These are phyloP conservation scores for Cephalotrichum gorgonifer DNA, from an alignment of 2,329 filamentous ascomycete genomes.

Conservation along the genomic window DNA sequence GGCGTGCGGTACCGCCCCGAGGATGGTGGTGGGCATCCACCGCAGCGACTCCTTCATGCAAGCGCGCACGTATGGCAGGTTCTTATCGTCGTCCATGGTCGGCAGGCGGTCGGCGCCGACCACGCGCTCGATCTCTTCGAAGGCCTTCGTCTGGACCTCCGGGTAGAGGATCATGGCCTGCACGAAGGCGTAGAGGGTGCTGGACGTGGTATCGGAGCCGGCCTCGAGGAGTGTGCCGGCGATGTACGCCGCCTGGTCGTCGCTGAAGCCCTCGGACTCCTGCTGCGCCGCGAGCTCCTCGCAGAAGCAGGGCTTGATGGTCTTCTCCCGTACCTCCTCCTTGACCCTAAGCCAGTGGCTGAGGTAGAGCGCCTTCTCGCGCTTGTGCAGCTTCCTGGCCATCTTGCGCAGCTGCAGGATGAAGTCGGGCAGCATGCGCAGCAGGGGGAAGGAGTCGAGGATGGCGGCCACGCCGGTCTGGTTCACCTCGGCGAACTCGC, in stretches of 20 bases:
- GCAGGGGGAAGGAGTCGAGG: slow-evolving; percentile 33
- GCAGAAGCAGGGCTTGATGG: slow-evolving; percentile 12
- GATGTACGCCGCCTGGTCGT: slow-evolving; percentile 11
- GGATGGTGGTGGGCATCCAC: slow-evolving; percentile 30
- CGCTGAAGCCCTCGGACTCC: slow-evolving; percentile 9
- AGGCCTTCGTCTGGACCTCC: slow-evolving; percentile 28
- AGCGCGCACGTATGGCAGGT: slow-evolving; percentile 33
- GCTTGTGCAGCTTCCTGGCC: slow-evolving; percentile 22
- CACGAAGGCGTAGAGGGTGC: slow-evolving; percentile 26
- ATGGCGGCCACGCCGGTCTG: slow-evolving; percentile 29
- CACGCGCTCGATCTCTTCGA: slow-evolving; percentile 29
- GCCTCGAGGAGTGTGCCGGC: slow-evolving; percentile 11
- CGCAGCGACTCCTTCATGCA: slow-evolving; percentile 33
- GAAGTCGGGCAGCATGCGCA: slow-evolving; percentile 13
- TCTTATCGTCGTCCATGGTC: slow-evolving; percentile 25
- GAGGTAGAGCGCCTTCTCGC: slow-evolving; percentile 8
- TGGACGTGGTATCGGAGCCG: slow-evolving; percentile 13
- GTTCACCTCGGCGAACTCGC: slow-evolving; percentile 28
- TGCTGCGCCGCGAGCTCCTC: slow-evolving; percentile 10
- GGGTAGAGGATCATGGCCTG: slow-evolving; percentile 33
- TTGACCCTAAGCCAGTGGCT: slow-evolving; percentile 10
- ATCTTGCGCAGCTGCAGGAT: slow-evolving; percentile 11
- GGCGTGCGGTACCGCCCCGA: slow-evolving; percentile 25
- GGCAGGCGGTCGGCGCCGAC: slow-evolving; percentile 31
- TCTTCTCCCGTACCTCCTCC: slow-evolving; percentile 7